A percentile compares a stretch with the other conserved stretches of the same genome.
These are phyloP conservation scores for Scheffersomyces titani DNA, from an alignment of 1,139 yeast genomes.

Conservation along the genomic window DNA sequence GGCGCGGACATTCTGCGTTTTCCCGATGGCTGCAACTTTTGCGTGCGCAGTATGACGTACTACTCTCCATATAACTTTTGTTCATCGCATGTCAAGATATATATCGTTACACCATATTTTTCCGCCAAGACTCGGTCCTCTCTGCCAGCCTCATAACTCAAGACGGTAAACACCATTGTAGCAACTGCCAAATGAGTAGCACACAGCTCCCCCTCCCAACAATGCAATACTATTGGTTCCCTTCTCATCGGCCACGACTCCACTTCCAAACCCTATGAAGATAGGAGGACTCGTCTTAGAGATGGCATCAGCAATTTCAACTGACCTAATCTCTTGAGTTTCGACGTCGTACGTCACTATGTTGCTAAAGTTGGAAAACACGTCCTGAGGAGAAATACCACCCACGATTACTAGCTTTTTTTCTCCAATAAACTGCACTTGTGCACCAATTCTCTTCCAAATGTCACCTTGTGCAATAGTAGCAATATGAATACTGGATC, in stretches of 20 bases:
- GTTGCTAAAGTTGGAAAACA: conserved; percentile 38
- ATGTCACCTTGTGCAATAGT: conserved; percentile 12
- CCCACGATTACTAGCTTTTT: conserved; percentile 52
- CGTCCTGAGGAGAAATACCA: conserved; percentile 51
- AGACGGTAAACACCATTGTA: conserved; percentile 41
- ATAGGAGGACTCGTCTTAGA: conserved; percentile 51
- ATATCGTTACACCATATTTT: not conserved
- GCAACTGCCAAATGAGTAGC: conserved; percentile 79
- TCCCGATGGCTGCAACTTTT: conserved; percentile 1
- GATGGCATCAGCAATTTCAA: conserved; percentile 29
- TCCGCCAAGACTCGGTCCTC: not conserved
- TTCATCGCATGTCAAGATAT: not conserved
- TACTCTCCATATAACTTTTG: not conserved
- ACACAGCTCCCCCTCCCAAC: conserved; percentile 79
- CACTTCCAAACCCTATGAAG: conserved; percentile 59
- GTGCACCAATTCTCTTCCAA: conserved; percentile 52
- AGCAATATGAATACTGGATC: conserved; percentile 7
- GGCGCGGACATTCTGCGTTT: not conserved
- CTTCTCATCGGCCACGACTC: conserved; percentile 17
- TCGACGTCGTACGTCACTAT: conserved; percentile 35
- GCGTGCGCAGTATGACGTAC: not conserved
- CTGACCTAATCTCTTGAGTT: conserved; percentile 15
- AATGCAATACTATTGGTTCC: conserved; percentile 20
- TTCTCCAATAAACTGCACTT: conserved; percentile 22
- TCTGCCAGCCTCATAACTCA: not conserved